Percentiles rank a stretch among this genome's conserved stretches.
phyloP scores from a whole-genome alignment of 2,329 filamentous ascomycete species.

The Nemania bipapillata region DNA sequence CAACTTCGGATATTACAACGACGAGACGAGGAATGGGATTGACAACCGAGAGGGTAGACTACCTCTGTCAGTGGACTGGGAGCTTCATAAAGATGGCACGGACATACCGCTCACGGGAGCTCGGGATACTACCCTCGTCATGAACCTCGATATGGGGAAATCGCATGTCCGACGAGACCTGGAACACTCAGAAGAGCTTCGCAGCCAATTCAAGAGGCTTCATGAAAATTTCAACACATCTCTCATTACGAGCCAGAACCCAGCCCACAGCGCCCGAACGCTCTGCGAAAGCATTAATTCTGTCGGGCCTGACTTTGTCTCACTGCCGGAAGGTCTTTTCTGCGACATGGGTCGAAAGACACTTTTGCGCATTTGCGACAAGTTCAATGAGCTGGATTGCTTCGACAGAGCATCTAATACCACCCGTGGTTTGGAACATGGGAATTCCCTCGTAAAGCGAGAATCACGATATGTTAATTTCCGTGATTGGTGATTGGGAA shows the following conservation, averaged over 20 bases:
- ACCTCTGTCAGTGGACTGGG: not conserved
- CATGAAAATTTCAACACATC: too few relatives aligned
- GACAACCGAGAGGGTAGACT: not conserved
- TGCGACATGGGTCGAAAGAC: not conserved
- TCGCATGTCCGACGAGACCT: too few relatives aligned
- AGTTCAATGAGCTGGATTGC: not conserved
- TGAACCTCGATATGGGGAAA: too few relatives aligned
- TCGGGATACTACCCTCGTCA: too few relatives aligned
- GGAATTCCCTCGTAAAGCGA: not conserved
- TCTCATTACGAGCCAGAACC: too few relatives aligned
- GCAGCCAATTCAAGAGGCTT: too few relatives aligned
- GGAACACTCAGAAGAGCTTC: too few relatives aligned
- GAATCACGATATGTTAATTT: not conserved
- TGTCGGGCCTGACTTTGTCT: not conserved
- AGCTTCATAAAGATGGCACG: too few relatives aligned
- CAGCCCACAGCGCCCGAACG: not conserved
- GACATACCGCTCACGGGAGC: too few relatives aligned
- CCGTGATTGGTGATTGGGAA: not conserved
- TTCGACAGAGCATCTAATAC: not conserved
- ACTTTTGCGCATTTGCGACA: not conserved
- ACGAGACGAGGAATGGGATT: not conserved
- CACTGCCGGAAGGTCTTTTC: not conserved
- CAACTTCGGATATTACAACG: not conserved
- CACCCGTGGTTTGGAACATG: not conserved
- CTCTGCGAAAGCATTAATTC: not conserved